phyloP scores from a whole-genome alignment of 768 basidiomycete species.

The Zangia roseola region DNA sequence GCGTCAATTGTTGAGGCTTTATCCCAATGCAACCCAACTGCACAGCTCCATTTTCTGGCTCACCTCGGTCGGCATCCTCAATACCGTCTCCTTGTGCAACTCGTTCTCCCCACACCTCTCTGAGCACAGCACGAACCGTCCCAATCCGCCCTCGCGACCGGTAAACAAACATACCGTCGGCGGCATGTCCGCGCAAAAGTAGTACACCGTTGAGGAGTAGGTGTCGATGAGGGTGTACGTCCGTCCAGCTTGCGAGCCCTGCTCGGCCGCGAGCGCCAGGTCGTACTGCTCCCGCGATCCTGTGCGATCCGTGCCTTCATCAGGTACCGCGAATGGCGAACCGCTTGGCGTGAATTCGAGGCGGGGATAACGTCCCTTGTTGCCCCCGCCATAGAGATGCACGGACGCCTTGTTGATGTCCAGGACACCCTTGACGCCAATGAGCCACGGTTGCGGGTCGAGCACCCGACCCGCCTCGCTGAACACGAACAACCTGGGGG shows the following conservation, averaged over 20 bases:
- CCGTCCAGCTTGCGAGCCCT: neutral
- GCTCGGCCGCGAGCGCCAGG: neutral
- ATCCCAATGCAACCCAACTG: too few species aligned
- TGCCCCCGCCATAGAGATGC: constrained; percentile 13
- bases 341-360: constrained; percentile 16
- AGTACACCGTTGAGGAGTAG: constrained; percentile 12
- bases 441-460: constrained; percentile 17
- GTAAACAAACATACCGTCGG: constrained; percentile 23
- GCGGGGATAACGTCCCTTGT: neutral
- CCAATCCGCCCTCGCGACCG: constrained; percentile 21
- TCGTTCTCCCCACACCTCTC: constrained; percentile 15
- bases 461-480: constrained; percentile 18
- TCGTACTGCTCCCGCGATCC: constrained; percentile 7
- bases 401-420: constrained; percentile 3
- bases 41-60: neutral
- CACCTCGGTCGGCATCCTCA: constrained; percentile 16
- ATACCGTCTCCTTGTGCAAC: constrained; percentile 20
- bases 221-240: constrained; percentile 21
- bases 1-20: too few species aligned
- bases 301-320: neutral
- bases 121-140: constrained; percentile 23
- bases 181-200: constrained; percentile 14
- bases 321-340: constrained; percentile 7
- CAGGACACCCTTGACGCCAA: constrained; percentile 21
- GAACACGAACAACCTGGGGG: constrained; percentile 9